These are phyloP conservation scores for Microsporum audouinii DNA, from an alignment of 2,329 filamentous ascomycete species.

Conservation along the genomic window DNA sequence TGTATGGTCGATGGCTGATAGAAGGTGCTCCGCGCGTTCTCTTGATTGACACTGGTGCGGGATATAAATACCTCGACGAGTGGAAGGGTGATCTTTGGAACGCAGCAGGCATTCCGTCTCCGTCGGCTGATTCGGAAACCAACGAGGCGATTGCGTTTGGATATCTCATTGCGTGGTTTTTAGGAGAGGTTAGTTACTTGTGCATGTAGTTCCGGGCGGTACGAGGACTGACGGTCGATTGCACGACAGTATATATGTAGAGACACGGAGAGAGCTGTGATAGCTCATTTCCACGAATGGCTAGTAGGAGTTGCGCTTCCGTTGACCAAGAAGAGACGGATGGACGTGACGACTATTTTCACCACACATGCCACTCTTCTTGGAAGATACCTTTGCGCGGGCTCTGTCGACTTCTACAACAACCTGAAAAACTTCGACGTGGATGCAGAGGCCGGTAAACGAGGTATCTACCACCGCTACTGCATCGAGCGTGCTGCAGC, in stretches of 20 bases:
- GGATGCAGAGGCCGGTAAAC: slow-evolving; percentile 90
- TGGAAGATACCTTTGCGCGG: slow-evolving; percentile 90
- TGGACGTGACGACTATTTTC: slow-evolving; percentile 96
- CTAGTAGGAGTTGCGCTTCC: slow-evolving; percentile 87
- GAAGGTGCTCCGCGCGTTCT: slow-evolving; percentile 89
- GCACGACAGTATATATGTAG: slow-evolving; percentile 72
- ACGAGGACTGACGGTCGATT: not conserved
- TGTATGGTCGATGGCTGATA: slow-evolving; percentile 96
- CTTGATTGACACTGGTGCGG: slow-evolving; percentile 88
- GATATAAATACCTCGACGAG: slow-evolving; percentile 81
- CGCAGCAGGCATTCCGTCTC: slow-evolving; percentile 82
- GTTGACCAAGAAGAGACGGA: slow-evolving; percentile 81
- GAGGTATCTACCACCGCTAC: slow-evolving; percentile 96
- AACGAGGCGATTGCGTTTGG: slow-evolving; percentile 97
- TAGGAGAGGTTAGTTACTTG: slow-evolving; percentile 65
- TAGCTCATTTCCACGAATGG: slow-evolving; percentile 99
- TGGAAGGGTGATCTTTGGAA: slow-evolving; percentile 98
- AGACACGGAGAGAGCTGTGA: slow-evolving; percentile 81
- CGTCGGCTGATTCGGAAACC: slow-evolving; percentile 81
- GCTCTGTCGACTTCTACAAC: slow-evolving; percentile 98
- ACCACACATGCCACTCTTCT: slow-evolving; percentile 94
- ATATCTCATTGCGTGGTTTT: slow-evolving; percentile 93
- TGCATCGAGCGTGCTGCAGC: slow-evolving; percentile 92
- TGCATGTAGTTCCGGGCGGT: not conserved
- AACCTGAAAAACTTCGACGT: slow-evolving; percentile 96